These are phyloP conservation scores for Cordyceps javanica DNA, from an alignment of 2,329 filamentous ascomycete genomes.

Conservation along the genomic window DNA sequence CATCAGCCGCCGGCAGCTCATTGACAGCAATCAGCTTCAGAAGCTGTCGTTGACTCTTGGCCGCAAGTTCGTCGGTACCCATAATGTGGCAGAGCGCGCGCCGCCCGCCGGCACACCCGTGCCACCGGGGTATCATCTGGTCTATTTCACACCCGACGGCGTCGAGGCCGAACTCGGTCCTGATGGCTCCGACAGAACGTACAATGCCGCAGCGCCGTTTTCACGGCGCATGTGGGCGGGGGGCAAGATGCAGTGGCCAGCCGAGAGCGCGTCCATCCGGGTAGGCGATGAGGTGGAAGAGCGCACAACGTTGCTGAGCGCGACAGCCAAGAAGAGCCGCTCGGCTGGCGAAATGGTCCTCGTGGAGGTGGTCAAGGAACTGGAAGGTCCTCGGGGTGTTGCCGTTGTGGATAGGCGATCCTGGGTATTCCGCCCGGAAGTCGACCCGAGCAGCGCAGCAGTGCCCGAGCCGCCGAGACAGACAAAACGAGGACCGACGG, in stretches of 20 bases:
- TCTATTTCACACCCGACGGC: conserved; percentile 55
- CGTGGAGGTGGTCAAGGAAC: conserved; percentile 57
- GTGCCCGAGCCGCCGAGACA: conserved; percentile 8
- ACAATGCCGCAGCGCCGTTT: conserved; percentile 54
- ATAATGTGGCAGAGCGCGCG: conserved; percentile 31
- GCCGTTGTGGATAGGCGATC: conserved; percentile 49
- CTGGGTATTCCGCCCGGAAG: conserved; percentile 39
- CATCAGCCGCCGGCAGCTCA: conserved; percentile 34
- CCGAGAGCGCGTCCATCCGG: conserved; percentile 26
- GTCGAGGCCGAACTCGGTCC: conserved; percentile 47
- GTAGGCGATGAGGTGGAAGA: conserved; percentile 53
- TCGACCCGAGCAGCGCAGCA: conserved; percentile 19
- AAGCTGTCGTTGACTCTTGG: conserved; percentile 54
- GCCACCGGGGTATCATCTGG: conserved; percentile 55
- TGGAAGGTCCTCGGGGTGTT: conserved; percentile 44
- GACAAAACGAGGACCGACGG: conserved; percentile 14
- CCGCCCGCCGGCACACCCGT: conserved; percentile 41
- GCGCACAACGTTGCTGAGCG: conserved; percentile 47
- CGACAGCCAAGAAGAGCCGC: conserved; percentile 47
- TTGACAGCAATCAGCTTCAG: conserved; percentile 59
- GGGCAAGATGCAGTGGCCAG: conserved; percentile 49
- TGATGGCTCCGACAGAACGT: conserved; percentile 56
- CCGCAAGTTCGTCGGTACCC: conserved; percentile 35
- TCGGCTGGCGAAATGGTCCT: conserved; percentile 57
- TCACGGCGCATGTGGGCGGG: conserved; percentile 64